Conservation (phyloP, 495 filamentous ascomycete genomes). For the Aspergillus diversus region DNA sequence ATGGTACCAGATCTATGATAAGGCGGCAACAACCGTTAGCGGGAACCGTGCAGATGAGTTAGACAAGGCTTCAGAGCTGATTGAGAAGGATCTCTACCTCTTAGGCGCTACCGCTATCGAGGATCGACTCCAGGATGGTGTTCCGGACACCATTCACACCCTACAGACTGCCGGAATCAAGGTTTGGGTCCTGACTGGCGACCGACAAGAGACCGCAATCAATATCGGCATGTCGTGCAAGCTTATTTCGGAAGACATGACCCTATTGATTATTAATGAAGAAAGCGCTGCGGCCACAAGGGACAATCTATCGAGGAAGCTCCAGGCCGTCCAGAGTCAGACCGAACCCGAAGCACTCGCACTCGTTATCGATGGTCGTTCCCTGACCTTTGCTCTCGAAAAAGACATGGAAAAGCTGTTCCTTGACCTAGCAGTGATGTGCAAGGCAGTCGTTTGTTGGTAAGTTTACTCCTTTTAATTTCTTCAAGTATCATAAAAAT, state of each 20-base stretch:
- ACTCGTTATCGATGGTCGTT: constrained; percentile 96
- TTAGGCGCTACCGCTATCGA: constrained; percentile 98
- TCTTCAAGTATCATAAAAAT: constrained; percentile 13
- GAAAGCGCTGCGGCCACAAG: constrained; percentile 74
- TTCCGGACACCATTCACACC: constrained; percentile 98
- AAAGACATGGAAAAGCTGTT: constrained; percentile 93
- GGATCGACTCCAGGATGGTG: constrained; percentile 94
- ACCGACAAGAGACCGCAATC: constrained; percentile 98
- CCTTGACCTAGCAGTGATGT: constrained; percentile 89
- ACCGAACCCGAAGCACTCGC: constrained; percentile 86
- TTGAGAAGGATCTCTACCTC: constrained; percentile 88
- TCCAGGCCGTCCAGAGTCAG: constrained; percentile 82
- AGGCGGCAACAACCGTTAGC: constrained; percentile 86
- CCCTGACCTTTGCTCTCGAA: constrained; percentile 91
- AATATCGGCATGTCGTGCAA: constrained; percentile 99
- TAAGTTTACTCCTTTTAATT: constrained; percentile 35
- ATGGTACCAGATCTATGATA: constrained; percentile 87
- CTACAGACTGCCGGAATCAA: constrained; percentile 97
- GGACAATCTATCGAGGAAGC: constrained; percentile 88
- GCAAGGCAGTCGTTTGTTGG: constrained; percentile 99
- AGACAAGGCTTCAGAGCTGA: constrained; percentile 95
- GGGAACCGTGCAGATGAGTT: constrained; percentile 93
- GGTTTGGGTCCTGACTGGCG: constrained; percentile 97
- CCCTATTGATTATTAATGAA: constrained; percentile 94
- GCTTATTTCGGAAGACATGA: constrained; percentile 98